Percentiles rank a stretch among this genome's conserved stretches.
Evolutionary conservation across 2,329 filamentous ascomycete genomes (phyloP).

Genomic region (Sporothrix luriei): DNA sequence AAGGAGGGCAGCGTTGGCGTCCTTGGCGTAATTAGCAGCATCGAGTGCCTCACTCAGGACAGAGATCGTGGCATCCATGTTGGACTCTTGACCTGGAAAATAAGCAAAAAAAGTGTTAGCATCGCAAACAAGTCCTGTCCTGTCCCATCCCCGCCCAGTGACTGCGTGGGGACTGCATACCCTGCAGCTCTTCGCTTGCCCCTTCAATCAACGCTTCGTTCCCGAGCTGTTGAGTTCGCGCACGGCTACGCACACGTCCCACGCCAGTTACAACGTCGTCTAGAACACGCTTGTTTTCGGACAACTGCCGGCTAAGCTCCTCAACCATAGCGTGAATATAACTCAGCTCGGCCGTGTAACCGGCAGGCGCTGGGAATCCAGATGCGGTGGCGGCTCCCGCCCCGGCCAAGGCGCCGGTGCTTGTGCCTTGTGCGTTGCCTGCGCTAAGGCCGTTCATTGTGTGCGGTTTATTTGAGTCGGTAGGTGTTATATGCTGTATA

Average conservation of each 20-base stretch:
- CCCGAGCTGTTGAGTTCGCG: slow-evolving; percentile 53
- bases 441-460: slow-evolving; percentile 33
- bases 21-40: slow-evolving; percentile 61
- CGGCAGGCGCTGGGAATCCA: slow-evolving; percentile 63
- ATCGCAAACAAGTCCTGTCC: background rate
- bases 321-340: slow-evolving; percentile 70
- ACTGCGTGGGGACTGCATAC: slow-evolving; percentile 44
- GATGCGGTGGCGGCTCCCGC: slow-evolving; percentile 46
- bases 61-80: slow-evolving; percentile 59
- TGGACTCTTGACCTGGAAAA: slow-evolving; percentile 54
- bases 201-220: slow-evolving; percentile 63
- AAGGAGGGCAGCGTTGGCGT: slow-evolving; percentile 62
- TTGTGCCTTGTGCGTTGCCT: slow-evolving; percentile 25
- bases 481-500: background rate
- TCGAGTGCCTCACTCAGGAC: slow-evolving; percentile 64
- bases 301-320: slow-evolving; percentile 64
- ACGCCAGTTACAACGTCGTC: slow-evolving; percentile 66
- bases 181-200: slow-evolving; percentile 59
- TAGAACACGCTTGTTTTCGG: slow-evolving; percentile 63
- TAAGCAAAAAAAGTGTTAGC: slow-evolving; percentile 24
- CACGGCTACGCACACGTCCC: slow-evolving; percentile 62
- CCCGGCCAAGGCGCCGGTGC: slow-evolving; percentile 20
- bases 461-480: background rate
- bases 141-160: background rate
- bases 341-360: slow-evolving; percentile 68